Evolutionary conservation across 139 green algal genomes (phyloP).

Genomic region (Micractinium conductrix): DNA sequence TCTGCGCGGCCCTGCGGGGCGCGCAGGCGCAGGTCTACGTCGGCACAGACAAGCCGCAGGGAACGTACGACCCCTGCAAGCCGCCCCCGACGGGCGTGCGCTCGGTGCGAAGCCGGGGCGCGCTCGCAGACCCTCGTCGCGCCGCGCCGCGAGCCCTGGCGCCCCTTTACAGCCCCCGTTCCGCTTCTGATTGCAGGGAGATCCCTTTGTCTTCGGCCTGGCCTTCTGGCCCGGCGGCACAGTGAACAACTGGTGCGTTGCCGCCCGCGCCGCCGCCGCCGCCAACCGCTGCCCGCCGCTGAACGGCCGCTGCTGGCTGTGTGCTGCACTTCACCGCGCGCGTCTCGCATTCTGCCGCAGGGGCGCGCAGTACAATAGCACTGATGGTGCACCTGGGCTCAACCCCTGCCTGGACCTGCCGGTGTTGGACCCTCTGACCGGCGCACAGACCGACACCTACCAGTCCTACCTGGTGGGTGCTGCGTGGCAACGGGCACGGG

Average conservation of each 20-base stretch:
- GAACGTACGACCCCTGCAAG: slow-evolving; percentile 22
- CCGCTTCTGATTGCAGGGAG: slow-evolving; percentile 28
- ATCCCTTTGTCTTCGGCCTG: slow-evolving; percentile 51
- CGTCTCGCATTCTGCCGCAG: neutral
- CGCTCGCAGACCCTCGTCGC: neutral
- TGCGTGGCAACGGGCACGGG: no score
- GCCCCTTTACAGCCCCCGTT: neutral
- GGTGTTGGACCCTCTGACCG: no score
- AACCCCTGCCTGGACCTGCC: slow-evolving; percentile 42
- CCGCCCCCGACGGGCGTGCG: slow-evolving; percentile 1
- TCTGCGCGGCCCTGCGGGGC: neutral
- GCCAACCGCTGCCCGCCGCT: neutral
- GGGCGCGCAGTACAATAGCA: slow-evolving; percentile 17
- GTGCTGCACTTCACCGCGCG: no score
- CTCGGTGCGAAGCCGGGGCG: neutral
- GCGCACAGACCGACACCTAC: no score
- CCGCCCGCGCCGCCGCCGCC: neutral
- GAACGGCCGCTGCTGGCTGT: neutral
- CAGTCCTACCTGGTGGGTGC: no score
- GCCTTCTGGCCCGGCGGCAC: slow-evolving; percentile 55
- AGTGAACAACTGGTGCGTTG: slow-evolving; percentile 43
- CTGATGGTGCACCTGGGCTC: slow-evolving; percentile 22
- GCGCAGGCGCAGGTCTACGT: neutral
- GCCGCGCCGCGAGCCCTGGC: neutral
- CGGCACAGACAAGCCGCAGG: neutral